phyloP scores from a whole-genome alignment of 345 rosid genomes.

The Punica granatum region DNA sequence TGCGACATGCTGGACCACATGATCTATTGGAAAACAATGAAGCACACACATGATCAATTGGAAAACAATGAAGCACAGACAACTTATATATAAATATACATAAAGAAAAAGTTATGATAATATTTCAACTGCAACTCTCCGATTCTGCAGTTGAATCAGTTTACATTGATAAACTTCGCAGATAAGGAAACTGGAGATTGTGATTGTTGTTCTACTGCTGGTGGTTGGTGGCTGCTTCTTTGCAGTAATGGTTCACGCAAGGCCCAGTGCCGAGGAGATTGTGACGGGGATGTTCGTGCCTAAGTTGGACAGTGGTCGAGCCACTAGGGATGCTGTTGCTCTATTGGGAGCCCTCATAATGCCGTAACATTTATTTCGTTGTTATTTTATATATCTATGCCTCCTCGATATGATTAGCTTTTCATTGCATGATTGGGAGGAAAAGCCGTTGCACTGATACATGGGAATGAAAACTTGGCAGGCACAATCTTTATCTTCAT shows the following conservation, averaged over 20 bases:
- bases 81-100: too few relatives aligned
- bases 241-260: conserved; percentile 5
- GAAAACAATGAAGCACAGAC: too few relatives aligned
- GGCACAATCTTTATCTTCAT: conserved; percentile 13
- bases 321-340: conserved; percentile 11
- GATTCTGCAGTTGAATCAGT: too few relatives aligned
- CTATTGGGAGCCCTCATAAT: conserved; percentile 16
- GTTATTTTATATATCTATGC: neutral
- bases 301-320: conserved; percentile 8
- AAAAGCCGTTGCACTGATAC: neutral
- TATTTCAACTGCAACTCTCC: neutral
- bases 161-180: too few relatives aligned
- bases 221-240: conserved; percentile 15
- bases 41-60: too few relatives aligned
- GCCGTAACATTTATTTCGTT: conserved; percentile 9
- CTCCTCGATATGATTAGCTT: too few relatives aligned
- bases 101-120: too few relatives aligned
- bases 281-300: conserved; percentile 12
- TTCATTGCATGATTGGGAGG: neutral
- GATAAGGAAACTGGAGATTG: conserved; percentile 18
- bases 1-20: neutral
- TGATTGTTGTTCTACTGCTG: conserved; percentile 1
- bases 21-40: too few relatives aligned
- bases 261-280: conserved; percentile 1
- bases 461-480: neutral